Percentiles rank a stretch among this genome's conserved stretches.
These are phyloP conservation scores for Porphyridium purpureum DNA, from an alignment of 23 red algal genomes.

Conservation along the genomic window DNA sequence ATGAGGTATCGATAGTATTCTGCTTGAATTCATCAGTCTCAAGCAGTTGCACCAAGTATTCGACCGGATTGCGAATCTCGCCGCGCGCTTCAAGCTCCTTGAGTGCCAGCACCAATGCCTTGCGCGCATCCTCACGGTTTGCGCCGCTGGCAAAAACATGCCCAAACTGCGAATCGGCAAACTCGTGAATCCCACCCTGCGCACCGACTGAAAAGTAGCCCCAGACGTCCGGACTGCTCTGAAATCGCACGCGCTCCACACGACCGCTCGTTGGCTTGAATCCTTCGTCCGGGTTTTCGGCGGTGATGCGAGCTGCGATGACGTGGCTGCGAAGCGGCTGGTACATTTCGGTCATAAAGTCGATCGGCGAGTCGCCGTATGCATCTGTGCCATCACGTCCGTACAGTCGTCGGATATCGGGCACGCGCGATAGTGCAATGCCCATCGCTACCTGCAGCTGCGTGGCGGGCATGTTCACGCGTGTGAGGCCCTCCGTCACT, in stretches of 20 bases:
- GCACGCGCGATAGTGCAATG: slow-evolving; percentile 60
- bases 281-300: slow-evolving; percentile 99
- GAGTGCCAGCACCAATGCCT: slow-evolving; percentile 70
- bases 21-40: slow-evolving; percentile 60
- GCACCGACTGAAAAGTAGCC: slow-evolving; percentile 96
- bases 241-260: slow-evolving; percentile 85
- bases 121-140: slow-evolving; percentile 62
- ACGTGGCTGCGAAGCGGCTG: slow-evolving; percentile 92
- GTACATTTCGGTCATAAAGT: too few relatives aligned
- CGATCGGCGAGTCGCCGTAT: too few relatives aligned
- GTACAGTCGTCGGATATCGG: slow-evolving; percentile 52
- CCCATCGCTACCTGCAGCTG: slow-evolving; percentile 99
- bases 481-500: slow-evolving; percentile 96
- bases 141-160: slow-evolving; percentile 95
- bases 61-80: slow-evolving; percentile 89
- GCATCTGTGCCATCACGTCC: too few relatives aligned
- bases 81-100: slow-evolving; percentile 86
- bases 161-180: slow-evolving; percentile 97
- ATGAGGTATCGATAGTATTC: slow-evolving; percentile 61
- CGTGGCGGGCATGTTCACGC: slow-evolving; percentile 83
- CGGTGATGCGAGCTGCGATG: slow-evolving; percentile 79
- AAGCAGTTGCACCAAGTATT: slow-evolving; percentile 82
- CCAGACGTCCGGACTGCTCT: slow-evolving; percentile 93
- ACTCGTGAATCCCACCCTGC: slow-evolving; percentile 87
- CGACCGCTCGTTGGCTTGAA: slow-evolving; percentile 85